Evolutionary conservation across 495 filamentous ascomycete species (phyloP), one percentile per base, ranked within the genome.

Genomic region (Trichoderma virens): DNA sequence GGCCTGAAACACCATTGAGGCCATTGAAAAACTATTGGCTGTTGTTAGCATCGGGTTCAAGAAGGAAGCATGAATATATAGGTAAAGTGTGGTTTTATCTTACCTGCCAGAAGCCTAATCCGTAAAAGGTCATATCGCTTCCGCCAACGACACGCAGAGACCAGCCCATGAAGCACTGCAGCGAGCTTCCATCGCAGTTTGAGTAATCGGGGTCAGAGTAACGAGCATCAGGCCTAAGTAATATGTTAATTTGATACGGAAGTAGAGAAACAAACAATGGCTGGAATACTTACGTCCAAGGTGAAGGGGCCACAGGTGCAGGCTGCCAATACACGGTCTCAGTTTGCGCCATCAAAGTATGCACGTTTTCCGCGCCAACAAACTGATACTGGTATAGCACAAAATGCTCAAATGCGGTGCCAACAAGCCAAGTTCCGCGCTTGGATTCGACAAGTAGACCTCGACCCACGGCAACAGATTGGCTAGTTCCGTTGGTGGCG

Each of bases 311-410:
- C 14, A 41, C 69, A 66, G 72, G 34, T 68, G 39, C 27, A 39
- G 82, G 76, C 74, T 91, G 89, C 75, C 84, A 90, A 75, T 93
- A 92, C 6, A 88, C 86, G 0, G 83, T 85, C 69, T 93, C 89
- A 13, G 87, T 84, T 70, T 92, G 90, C 61, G 80, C 85, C 69
- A 86, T 82, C 73, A 85, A 30, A 4, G 51, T 25, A 11, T 56
- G 89, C 60, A 90, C 76, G 68, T 88, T 84, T 65, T 80, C 69
- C 2, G 88, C 86, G 54, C 80, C 80, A 62, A 78, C 70, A 59
- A 90, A 71, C 63, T 89, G 78, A 70, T 90, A 91, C 74, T 90
- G 89, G 78, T 92, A 93, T 23, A 91, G 73, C 67, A 85, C 82
- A 72, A 82, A 80, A 74, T 91, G 88, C 76, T 91, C 88, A 38